These are phyloP conservation scores for Yamadazyma friedrichii DNA, from an alignment of 1,139 yeast species.

Conservation along the genomic window DNA sequence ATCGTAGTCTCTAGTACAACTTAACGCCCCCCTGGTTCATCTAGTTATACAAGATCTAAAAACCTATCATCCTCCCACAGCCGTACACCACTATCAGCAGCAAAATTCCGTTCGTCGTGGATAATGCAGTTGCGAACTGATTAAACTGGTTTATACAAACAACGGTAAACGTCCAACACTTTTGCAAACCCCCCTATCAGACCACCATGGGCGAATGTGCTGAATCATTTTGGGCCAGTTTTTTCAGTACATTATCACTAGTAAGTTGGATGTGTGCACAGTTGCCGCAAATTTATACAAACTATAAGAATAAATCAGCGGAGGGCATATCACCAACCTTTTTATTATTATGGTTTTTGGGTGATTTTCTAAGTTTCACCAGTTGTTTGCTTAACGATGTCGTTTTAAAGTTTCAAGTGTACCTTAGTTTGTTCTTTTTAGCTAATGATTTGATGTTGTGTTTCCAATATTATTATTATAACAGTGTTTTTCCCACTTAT, in stretches of 20 bases:
- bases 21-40: no score
- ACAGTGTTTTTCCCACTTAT: constrained; percentile 33
- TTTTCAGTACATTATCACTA: constrained; percentile 35
- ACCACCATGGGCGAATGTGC: constrained; percentile 2
- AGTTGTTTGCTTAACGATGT: constrained; percentile 81
- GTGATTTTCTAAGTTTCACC: constrained; percentile 76
- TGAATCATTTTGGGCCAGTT: not conserved
- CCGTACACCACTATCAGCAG: no score
- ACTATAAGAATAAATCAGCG: constrained; percentile 74
- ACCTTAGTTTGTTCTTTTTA: constrained; percentile 73
- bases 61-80: no score
- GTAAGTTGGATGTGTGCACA: constrained; percentile 81
- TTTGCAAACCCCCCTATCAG: no score
- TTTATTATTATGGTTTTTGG: constrained; percentile 75
- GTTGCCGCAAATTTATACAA: constrained; percentile 79
- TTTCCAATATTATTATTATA: constrained; percentile 76
- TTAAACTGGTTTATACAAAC: no score
- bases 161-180: no score
- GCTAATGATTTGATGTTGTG: constrained; percentile 70
- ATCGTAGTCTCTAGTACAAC: no score
- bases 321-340: constrained; percentile 84
- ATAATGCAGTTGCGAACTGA: no score
- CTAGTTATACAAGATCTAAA: no score
- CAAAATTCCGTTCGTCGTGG: no score
- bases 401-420: constrained; percentile 68